These are phyloP conservation scores for Botryotinia convoluta DNA, from an alignment of 2,329 filamentous ascomycete species.

Conservation along the genomic window DNA sequence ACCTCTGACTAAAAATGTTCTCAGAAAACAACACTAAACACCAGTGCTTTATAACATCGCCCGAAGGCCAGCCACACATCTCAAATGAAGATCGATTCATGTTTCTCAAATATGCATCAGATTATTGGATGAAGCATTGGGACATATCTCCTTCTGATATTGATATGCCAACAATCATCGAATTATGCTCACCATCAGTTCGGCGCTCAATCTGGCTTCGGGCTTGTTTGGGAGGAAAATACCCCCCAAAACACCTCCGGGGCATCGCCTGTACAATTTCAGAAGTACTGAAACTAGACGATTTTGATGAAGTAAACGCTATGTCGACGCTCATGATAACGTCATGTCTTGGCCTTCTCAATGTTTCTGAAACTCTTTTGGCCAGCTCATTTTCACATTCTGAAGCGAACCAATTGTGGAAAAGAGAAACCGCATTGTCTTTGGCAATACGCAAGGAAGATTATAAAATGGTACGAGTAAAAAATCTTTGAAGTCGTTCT, in stretches of 20 bases:
- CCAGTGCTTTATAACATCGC: neutral
- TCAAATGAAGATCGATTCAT: neutral
- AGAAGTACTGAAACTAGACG: neutral
- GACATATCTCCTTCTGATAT: neutral
- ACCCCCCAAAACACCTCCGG: neutral
- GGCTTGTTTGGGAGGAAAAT: neutral
- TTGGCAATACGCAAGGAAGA: neutral
- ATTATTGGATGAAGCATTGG: neutral
- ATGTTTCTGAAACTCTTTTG: neutral
- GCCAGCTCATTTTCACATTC: neutral
- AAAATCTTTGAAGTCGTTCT: no score
- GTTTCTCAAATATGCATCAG: neutral
- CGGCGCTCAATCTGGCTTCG: neutral
- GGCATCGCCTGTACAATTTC: fast-evolving
- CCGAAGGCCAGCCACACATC: neutral
- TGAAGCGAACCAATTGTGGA: neutral
- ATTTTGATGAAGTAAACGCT: neutral
- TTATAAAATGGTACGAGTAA: neutral
- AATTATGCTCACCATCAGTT: neutral
- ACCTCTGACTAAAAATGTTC: neutral
- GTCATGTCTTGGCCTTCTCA: neutral
- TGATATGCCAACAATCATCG: neutral
- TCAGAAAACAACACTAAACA: neutral
- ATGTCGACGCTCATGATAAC: neutral
- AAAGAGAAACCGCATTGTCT: neutral